Percentiles rank a stretch among this genome's conserved stretches.
Conservation (phyloP, 2,329 filamentous ascomycete species). For the Sclerotinia trifoliorum region DNA sequence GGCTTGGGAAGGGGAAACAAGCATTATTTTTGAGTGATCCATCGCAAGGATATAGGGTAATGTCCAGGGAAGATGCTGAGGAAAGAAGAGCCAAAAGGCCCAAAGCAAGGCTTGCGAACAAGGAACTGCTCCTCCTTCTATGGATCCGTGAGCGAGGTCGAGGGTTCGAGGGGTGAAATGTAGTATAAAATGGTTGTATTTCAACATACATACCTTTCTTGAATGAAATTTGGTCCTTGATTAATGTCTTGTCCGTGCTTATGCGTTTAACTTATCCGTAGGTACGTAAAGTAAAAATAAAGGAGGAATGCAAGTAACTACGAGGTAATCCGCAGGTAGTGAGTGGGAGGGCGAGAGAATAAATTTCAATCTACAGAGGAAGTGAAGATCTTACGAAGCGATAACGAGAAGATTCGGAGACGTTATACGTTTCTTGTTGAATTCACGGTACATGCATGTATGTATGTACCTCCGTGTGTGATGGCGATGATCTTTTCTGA, state of each 20-base stretch:
- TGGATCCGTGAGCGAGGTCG: neutral
- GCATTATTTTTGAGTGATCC: slow-evolving; percentile 14
- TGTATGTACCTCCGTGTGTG: neutral
- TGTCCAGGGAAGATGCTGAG: neutral
- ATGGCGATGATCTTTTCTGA: neutral
- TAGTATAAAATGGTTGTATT: neutral
- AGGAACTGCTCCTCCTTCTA: neutral
- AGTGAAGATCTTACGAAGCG: no score
- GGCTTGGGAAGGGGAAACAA: neutral
- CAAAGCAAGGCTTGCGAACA: neutral
- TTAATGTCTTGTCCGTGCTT: neutral
- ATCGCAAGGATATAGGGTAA: slow-evolving; percentile 4
- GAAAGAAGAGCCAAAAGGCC: neutral
- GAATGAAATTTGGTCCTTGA: neutral
- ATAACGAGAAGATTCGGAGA: neutral
- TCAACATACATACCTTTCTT: neutral
- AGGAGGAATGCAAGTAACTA: no score
- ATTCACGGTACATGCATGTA: neutral
- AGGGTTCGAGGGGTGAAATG: neutral
- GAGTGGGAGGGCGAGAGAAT: no score
- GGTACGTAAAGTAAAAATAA: no score
- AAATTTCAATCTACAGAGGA: no score
- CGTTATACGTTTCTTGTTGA: slow-evolving; percentile 8
- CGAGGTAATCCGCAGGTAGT: no score
- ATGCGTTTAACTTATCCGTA: no score